Conservation (phyloP, 352 stramenopile species). For the Pythium biforme region DNA sequence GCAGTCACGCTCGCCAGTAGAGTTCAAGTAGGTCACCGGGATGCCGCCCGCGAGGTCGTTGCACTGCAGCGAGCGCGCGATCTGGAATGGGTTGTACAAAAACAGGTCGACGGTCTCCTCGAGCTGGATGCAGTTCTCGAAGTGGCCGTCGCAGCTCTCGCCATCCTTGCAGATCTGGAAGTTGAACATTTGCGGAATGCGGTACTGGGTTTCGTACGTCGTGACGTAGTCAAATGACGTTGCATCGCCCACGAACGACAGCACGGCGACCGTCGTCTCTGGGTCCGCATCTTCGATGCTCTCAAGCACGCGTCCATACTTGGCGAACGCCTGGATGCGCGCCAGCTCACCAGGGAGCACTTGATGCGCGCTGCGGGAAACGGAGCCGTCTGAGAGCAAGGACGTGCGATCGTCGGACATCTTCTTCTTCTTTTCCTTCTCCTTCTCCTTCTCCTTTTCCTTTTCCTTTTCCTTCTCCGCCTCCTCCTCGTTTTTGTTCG, state of each 20-base stretch:
- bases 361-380: constrained; percentile 20
- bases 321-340: constrained; percentile 37
- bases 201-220: constrained; percentile 25
- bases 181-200: constrained; percentile 39
- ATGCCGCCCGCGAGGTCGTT: constrained; percentile 34
- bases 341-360: constrained; percentile 29
- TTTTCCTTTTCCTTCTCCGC: no score
- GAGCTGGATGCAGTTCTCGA: constrained; percentile 39
- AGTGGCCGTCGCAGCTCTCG: constrained; percentile 22
- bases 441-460: no score
- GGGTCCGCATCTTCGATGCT: constrained; percentile 3
- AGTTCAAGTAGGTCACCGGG: constrained; percentile 46
- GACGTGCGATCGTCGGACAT: no score
- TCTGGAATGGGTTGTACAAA: constrained; percentile 62
- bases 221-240: constrained; percentile 38
- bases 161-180: constrained; percentile 37
- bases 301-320: constrained; percentile 33
- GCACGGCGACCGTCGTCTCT: constrained; percentile 28
- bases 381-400: no score
- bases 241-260: constrained; percentile 43
- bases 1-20: constrained; percentile 38
- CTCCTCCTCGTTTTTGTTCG: no score
- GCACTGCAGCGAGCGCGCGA: constrained; percentile 41
- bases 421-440: not conserved
- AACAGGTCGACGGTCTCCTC: constrained; percentile 43